Conservation (phyloP, 2,329 filamentous ascomycete genomes). For the Stemphylium beticola region DNA sequence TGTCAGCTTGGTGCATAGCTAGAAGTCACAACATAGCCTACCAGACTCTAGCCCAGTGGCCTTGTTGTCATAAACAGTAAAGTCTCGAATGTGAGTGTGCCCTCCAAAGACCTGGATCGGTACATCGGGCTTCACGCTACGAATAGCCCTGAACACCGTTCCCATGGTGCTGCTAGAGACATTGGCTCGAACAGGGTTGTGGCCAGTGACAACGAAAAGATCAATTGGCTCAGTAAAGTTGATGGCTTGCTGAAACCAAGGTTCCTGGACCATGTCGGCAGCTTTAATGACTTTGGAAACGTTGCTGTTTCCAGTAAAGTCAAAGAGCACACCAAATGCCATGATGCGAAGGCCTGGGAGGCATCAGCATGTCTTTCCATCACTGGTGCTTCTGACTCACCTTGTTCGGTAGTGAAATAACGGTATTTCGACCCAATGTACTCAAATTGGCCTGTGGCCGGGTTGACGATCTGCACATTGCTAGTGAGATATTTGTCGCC, state of each 20-base stretch:
- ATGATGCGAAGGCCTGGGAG: constrained; percentile 55
- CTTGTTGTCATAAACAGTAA: constrained; percentile 67
- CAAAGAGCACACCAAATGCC: constrained; percentile 59
- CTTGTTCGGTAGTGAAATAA: constrained; percentile 58
- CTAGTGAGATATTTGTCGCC: constrained; percentile 60
- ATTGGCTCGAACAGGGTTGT: constrained; percentile 63
- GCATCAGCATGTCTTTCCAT: not conserved
- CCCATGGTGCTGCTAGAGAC: constrained; percentile 55
- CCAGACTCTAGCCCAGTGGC: constrained; percentile 67
- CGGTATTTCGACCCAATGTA: constrained; percentile 57
- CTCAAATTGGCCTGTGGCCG: constrained; percentile 51
- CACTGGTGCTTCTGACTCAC: constrained; percentile 19
- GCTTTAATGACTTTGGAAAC: constrained; percentile 66
- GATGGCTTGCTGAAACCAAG: constrained; percentile 67
- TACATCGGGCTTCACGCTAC: constrained; percentile 60
- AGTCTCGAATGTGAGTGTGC: constrained; percentile 70
- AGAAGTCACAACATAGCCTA: not conserved
- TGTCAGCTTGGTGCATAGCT: constrained; percentile 1
- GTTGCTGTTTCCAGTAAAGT: constrained; percentile 65
- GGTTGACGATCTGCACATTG: constrained; percentile 59
- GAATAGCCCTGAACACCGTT: constrained; percentile 65
- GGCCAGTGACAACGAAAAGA: constrained; percentile 67
- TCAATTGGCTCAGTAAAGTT: constrained; percentile 64
- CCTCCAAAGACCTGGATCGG: constrained; percentile 71
- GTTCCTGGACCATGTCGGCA: constrained; percentile 57